phyloP scores from a whole-genome alignment of 73 alveolate species.

The Symbiodinium pilosum region DNA sequence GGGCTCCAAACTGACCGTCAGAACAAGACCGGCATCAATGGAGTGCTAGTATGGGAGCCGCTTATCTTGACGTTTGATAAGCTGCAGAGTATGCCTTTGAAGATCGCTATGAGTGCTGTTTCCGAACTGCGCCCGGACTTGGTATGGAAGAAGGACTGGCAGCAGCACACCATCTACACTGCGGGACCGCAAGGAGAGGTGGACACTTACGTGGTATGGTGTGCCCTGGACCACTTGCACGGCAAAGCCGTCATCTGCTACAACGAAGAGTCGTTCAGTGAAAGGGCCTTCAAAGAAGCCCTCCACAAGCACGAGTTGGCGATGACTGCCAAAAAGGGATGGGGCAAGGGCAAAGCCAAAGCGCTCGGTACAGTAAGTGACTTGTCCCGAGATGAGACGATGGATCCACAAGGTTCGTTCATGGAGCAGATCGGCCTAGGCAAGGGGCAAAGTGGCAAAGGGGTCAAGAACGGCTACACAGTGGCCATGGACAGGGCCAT shows the following conservation, averaged over 20 bases:
- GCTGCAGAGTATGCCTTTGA: not conserved
- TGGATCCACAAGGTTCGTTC: not conserved
- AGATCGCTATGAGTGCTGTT: not conserved
- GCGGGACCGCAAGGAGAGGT: not conserved
- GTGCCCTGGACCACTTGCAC: not conserved
- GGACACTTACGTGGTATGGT: too few relatives aligned
- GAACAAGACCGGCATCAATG: not conserved
- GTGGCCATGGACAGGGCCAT: not conserved
- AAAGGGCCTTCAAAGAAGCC: not conserved
- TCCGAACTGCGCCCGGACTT: not conserved
- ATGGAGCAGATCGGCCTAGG: not conserved
- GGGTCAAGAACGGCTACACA: not conserved
- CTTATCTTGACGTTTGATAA: not conserved
- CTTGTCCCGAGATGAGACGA: not conserved
- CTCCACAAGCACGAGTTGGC: not conserved
- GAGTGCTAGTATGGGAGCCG: not conserved
- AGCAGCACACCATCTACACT: not conserved
- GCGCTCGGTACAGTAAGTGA: not conserved
- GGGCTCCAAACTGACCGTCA: not conserved
- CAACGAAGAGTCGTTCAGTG: not conserved
- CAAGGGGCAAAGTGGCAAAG: not conserved
- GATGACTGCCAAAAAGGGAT: not conserved
- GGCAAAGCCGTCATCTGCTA: not conserved
- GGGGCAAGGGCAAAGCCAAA: constrained; percentile 8
- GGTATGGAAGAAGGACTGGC: not conserved